A percentile compares a stretch with the other conserved stretches of the same genome.
Conservation (phyloP, 192 early-diverging fungal genomes). For the Coemansia biformis region DNA sequence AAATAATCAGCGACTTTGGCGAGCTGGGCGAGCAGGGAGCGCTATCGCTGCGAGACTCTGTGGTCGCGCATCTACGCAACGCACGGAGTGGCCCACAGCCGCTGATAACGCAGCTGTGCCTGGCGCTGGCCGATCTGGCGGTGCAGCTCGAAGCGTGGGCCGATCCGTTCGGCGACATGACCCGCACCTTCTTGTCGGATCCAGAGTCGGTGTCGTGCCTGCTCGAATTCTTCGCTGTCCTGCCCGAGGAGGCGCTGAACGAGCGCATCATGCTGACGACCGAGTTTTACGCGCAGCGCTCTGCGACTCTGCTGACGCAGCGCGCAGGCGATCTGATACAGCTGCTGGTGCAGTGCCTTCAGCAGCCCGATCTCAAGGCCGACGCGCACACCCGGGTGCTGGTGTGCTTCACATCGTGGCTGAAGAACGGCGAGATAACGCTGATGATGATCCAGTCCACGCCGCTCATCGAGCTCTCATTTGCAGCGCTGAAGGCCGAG, state of each 20-base stretch:
- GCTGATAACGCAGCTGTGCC: constrained; percentile 74
- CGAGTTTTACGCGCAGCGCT: constrained; percentile 56
- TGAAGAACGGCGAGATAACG: constrained; percentile 73
- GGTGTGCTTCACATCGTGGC: constrained; percentile 77
- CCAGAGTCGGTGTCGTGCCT: constrained; percentile 60
- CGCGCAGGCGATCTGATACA: constrained; percentile 66
- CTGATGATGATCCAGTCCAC: constrained; percentile 57
- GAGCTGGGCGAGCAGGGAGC: constrained; percentile 66
- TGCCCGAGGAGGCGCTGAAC: constrained; percentile 84
- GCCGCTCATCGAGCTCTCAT: constrained; percentile 63
- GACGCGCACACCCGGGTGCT: constrained; percentile 62
- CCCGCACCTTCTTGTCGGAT: constrained; percentile 59
- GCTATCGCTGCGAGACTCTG: constrained; percentile 66
- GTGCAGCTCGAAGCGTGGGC: constrained; percentile 77
- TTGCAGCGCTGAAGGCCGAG: constrained; percentile 64
- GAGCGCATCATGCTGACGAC: constrained; percentile 58
- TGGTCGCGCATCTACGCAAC: constrained; percentile 63
- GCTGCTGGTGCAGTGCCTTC: constrained; percentile 65
- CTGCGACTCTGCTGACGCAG: constrained; percentile 57
- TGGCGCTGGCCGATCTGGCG: constrained; percentile 79
- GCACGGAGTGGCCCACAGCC: constrained; percentile 56
- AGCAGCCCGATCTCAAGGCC: constrained; percentile 52
- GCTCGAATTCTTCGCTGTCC: constrained; percentile 74
- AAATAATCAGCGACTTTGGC: constrained; percentile 77
- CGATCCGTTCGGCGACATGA: constrained; percentile 71